Conservation (phyloP, 140 eudicot species). For the Flaveria floridana region DNA sequence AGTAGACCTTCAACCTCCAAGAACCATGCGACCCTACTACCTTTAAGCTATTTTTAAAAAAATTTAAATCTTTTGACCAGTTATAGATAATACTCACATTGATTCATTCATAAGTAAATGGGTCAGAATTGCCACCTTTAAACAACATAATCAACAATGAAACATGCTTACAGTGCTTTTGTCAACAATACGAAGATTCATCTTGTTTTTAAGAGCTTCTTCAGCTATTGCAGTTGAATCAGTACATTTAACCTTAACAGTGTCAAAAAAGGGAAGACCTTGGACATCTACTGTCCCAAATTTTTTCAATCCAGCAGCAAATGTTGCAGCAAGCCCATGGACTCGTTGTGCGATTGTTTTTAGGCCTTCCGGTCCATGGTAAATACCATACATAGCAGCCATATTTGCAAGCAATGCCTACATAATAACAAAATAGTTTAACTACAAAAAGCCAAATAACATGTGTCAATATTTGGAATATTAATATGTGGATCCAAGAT, state of each 20-base stretch:
- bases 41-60: too few species aligned
- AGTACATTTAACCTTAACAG: conserved; percentile 76
- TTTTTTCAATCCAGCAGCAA: conserved; percentile 81
- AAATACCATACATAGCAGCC: conserved; percentile 98
- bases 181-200: conserved; percentile 81
- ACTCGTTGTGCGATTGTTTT: conserved; percentile 79
- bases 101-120: neutral
- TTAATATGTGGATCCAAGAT: neutral
- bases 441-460: neutral
- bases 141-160: neutral
- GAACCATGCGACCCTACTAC: neutral
- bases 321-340: conserved; percentile 86
- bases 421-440: conserved; percentile 24
- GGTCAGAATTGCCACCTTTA: neutral
- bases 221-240: conserved; percentile 72
- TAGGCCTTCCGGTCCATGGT: conserved; percentile 98
- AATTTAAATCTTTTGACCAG: too few species aligned
- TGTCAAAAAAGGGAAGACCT: conserved; percentile 81
- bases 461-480: neutral
- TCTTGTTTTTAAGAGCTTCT: conserved; percentile 77
- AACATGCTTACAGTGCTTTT: conserved; percentile 66
- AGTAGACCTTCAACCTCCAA: conserved; percentile 2
- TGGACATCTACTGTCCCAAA: conserved; percentile 91
- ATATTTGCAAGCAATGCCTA: conserved; percentile 97
- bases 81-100: neutral